Conservation (phyloP, 495 filamentous ascomycete species). For the Neurospora africana region DNA sequence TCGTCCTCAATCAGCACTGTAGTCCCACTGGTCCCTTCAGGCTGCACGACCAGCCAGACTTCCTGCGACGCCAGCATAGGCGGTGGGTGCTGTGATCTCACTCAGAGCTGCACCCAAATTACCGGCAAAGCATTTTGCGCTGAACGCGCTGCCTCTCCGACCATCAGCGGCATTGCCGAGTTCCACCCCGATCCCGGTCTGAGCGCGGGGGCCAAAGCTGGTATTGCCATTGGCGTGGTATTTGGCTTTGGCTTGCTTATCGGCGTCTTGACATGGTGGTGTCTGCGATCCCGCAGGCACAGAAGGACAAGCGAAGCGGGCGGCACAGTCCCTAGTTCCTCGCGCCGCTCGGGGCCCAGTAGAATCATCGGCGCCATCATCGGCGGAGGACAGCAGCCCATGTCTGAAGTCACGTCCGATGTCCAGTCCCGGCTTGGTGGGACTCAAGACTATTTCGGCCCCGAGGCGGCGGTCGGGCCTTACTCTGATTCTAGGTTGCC, state of each 20-base stretch:
- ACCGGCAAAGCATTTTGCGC: slow-evolving; percentile 40
- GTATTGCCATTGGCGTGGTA: slow-evolving; percentile 35
- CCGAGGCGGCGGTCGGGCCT: slow-evolving; percentile 23
- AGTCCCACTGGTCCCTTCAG: slow-evolving; percentile 23
- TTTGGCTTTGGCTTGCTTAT: slow-evolving; percentile 28
- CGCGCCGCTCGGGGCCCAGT: not conserved
- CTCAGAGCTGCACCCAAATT: slow-evolving; percentile 55
- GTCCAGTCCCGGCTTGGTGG: slow-evolving; percentile 15
- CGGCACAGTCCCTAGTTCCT: not conserved
- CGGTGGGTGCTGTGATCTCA: slow-evolving; percentile 65
- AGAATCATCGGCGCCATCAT: slow-evolving; percentile 1
- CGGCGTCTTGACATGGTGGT: slow-evolving; percentile 26
- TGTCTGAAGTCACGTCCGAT: slow-evolving; percentile 20
- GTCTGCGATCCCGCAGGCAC: slow-evolving; percentile 16
- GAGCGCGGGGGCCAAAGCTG: slow-evolving; percentile 30
- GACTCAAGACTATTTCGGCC: slow-evolving; percentile 24
- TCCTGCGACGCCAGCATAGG: slow-evolving; percentile 54
- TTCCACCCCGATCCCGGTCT: slow-evolving; percentile 8
- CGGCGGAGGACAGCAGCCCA: slow-evolving; percentile 3
- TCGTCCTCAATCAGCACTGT: slow-evolving; percentile 8
- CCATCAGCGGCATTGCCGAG: slow-evolving; percentile 15
- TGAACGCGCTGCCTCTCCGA: slow-evolving; percentile 32
- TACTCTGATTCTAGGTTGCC: slow-evolving; percentile 18
- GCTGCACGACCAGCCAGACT: slow-evolving; percentile 66
- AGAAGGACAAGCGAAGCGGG: slow-evolving; percentile 9